Conservation (phyloP, 176 grass and related monocot species). For the Juncus inflexus region DNA sequence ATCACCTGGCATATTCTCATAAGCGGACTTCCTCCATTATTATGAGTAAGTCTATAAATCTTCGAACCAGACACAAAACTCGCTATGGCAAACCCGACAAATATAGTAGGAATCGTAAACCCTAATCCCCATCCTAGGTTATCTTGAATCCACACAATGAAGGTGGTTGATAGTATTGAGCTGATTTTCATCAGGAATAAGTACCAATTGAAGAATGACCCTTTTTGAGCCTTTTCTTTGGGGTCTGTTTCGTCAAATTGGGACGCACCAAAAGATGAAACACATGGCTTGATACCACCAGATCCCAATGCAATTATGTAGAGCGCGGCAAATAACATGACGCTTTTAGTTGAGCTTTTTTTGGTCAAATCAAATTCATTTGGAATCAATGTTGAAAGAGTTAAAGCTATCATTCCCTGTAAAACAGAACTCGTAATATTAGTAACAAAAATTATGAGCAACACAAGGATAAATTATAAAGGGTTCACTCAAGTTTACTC, state of each 20-base stretch:
- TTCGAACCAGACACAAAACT: constrained; percentile 52
- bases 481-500: neutral
- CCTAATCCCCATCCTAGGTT: constrained; percentile 86
- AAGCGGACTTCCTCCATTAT: constrained; percentile 50
- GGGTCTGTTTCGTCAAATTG: constrained; percentile 71
- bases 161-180: constrained; percentile 67
- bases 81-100: constrained; percentile 59
- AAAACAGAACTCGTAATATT: neutral
- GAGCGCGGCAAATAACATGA: constrained; percentile 51
- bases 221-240: constrained; percentile 55
- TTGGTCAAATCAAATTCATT: constrained; percentile 34
- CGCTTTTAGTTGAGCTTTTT: constrained; percentile 54
- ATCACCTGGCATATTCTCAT: constrained; percentile 63
- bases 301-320: constrained; percentile 60
- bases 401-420: constrained; percentile 69
- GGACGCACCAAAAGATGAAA: constrained; percentile 76
- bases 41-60: constrained; percentile 44
- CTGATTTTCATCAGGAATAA: constrained; percentile 79
- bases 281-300: constrained; percentile 73
- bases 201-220: constrained; percentile 97
- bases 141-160: constrained; percentile 80
- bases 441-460: neutral
- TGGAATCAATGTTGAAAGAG: constrained; percentile 44
- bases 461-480: neutral
- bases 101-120: constrained; percentile 57